Evolutionary conservation across 176 grass and related monocot species (phyloP).

Genomic region (Canna indica): DNA sequence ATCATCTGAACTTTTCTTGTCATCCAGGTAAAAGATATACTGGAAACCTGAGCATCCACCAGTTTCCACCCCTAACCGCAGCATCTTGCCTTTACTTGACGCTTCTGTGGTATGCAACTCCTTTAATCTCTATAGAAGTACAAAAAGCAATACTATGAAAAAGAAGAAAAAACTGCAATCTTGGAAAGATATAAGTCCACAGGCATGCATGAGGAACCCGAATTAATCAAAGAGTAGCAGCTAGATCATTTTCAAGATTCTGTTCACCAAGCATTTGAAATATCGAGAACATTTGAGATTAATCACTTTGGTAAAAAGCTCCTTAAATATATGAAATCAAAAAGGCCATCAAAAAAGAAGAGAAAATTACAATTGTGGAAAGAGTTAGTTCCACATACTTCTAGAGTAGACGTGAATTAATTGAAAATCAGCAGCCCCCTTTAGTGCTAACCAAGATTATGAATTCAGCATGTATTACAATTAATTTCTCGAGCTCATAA

Average conservation of each 20-base stretch:
- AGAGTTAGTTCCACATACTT: neutral
- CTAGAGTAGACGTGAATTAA: neutral
- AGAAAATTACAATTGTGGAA: neutral
- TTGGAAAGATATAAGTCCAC: no score
- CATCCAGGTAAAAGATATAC: constrained; percentile 71
- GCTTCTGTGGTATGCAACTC: constrained; percentile 52
- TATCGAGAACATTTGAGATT: no score
- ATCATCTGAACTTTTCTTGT: constrained; percentile 45
- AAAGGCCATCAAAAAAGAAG: no score
- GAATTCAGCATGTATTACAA: no score
- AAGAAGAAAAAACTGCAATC: constrained; percentile 3
- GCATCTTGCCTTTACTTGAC: constrained; percentile 56
- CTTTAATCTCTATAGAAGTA: constrained; percentile 84
- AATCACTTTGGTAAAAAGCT: no score
- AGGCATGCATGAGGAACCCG: no score
- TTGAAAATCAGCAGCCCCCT: no score
- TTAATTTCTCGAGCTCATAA: neutral
- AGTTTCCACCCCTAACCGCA: constrained; percentile 71
- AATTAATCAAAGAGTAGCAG: no score
- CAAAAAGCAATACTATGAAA: constrained; percentile 5
- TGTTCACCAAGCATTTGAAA: no score
- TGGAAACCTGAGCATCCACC: constrained; percentile 91
- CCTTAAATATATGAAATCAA: neutral
- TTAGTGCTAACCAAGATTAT: no score
- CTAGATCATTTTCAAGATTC: no score